Evolutionary conservation across 1,284 basidiomycete genomes (phyloP).

Genomic region (Albatrellus sp.): DNA sequence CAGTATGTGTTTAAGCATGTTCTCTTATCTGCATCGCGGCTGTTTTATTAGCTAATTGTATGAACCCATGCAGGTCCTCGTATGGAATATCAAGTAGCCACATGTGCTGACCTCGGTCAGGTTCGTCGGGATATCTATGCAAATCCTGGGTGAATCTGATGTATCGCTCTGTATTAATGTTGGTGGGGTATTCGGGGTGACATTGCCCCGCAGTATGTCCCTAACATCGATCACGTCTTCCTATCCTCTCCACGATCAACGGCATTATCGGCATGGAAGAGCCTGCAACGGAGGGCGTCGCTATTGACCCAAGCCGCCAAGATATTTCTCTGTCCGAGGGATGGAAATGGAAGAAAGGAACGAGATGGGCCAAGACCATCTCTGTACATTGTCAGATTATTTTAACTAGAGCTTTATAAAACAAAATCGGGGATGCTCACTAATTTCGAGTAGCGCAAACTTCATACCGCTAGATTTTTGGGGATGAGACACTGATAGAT

Average conservation of each 20-base stretch:
- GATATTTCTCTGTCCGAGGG: neutral
- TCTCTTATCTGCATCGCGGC: too few relatives aligned
- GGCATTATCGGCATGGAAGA: neutral
- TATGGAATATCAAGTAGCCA: too few relatives aligned
- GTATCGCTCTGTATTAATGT: too few relatives aligned
- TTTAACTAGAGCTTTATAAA: neutral
- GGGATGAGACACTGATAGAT: neutral
- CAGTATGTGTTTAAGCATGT: too few relatives aligned
- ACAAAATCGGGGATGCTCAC: neutral
- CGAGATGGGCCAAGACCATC: neutral
- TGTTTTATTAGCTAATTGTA: too few relatives aligned
- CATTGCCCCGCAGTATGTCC: too few relatives aligned
- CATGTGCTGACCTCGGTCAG: too few relatives aligned
- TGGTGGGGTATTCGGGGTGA: too few relatives aligned
- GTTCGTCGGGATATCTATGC: too few relatives aligned
- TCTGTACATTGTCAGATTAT: neutral
- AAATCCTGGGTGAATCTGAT: too few relatives aligned
- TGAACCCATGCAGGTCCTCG: too few relatives aligned
- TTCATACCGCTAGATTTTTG: neutral
- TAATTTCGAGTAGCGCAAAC: conserved; percentile 5
- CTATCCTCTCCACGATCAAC: neutral
- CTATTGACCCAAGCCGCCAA: neutral
- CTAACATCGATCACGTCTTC: too few relatives aligned
- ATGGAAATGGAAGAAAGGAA: neutral
- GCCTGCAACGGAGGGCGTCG: neutral